Conservation (phyloP, 768 basidiomycete species). For the Boletus barrowsii region DNA sequence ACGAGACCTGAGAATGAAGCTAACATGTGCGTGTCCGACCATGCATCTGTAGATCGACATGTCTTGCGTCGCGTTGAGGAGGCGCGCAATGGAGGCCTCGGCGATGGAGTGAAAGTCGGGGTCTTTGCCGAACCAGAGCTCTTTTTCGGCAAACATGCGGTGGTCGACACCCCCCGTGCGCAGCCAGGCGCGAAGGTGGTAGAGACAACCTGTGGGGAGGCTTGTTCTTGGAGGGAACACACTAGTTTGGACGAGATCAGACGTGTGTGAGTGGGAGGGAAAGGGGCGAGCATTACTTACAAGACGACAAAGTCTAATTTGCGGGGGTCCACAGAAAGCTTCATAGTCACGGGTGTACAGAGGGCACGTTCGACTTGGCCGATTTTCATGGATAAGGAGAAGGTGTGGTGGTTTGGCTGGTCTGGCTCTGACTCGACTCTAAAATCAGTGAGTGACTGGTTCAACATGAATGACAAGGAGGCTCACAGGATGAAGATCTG, state of each 20-base stretch:
- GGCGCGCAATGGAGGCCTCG: constrained; percentile 53
- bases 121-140: constrained; percentile 65
- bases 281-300: constrained; percentile 34
- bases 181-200: constrained; percentile 63
- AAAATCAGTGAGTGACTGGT: constrained; percentile 6
- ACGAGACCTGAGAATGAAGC: constrained; percentile 50
- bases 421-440: constrained; percentile 31
- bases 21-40: constrained; percentile 55
- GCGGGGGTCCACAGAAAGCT: constrained; percentile 50
- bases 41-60: constrained; percentile 52
- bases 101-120: constrained; percentile 58
- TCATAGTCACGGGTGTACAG: constrained; percentile 45
- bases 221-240: constrained; percentile 58
- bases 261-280: not conserved
- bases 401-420: constrained; percentile 40
- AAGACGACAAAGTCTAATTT: constrained; percentile 59
- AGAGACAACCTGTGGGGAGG: constrained; percentile 52
- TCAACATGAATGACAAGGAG: not conserved
- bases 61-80: constrained; percentile 41
- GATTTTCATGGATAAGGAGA: constrained; percentile 52
- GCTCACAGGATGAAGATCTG: constrained; percentile 54
- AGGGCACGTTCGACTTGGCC: constrained; percentile 55
- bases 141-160: constrained; percentile 60
- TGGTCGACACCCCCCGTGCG: constrained; percentile 57
- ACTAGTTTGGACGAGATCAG: constrained; percentile 30